phyloP scores from a whole-genome alignment of 768 basidiomycete genomes.

The Tricholoma flavovirens region DNA sequence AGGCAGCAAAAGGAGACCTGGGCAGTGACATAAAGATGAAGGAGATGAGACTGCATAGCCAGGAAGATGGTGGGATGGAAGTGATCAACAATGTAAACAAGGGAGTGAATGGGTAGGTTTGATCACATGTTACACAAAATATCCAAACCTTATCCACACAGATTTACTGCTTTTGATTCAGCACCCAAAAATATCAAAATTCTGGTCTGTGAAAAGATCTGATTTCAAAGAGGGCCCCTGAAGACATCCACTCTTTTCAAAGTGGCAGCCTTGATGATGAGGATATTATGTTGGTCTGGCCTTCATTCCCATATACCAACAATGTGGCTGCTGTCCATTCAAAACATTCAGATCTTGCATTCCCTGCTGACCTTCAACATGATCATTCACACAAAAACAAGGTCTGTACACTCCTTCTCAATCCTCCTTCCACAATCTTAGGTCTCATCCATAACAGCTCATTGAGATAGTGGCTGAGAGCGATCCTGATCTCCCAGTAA shows the following conservation, averaged over 20 bases:
- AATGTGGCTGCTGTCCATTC: background rate
- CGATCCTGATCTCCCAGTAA: background rate
- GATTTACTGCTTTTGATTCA: constrained; percentile 2
- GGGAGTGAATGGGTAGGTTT: background rate
- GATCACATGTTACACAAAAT: background rate
- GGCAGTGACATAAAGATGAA: constrained; percentile 8
- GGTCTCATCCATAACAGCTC: background rate
- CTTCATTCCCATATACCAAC: constrained; percentile 1
- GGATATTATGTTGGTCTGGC: constrained; percentile 8
- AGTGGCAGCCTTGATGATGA: constrained; percentile 17
- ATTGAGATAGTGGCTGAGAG: background rate
- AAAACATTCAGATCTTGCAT: background rate
- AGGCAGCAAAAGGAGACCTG: constrained; percentile 5
- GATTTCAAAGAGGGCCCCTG: background rate
- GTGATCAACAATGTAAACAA: background rate
- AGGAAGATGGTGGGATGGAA: constrained; percentile 2
- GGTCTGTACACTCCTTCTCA: background rate
- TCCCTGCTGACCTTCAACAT: background rate
- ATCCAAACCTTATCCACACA: background rate
- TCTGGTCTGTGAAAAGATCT: constrained; percentile 2
- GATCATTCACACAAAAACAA: background rate
- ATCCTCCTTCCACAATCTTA: background rate
- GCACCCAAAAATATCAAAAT: constrained; percentile 8
- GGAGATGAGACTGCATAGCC: constrained; percentile 4
- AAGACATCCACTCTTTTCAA: constrained; percentile 4